Base-by-base conservation (phyloP, 1,284 basidiomycete genomes). In the Leccinum fuscescens region DNA sequence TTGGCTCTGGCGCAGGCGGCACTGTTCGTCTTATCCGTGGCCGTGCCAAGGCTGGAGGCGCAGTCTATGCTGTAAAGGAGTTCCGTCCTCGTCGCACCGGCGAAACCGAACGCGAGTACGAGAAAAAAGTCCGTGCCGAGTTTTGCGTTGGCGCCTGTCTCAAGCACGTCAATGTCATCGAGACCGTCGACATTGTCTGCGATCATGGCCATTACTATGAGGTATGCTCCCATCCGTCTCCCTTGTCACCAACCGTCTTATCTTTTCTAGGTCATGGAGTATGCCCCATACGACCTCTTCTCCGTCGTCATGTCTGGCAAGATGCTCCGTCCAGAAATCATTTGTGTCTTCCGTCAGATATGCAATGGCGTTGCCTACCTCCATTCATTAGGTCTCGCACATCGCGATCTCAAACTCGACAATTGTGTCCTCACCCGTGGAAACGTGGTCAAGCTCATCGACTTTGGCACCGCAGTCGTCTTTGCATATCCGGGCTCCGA, bases 281-380 rank as follows among this genome's bases (percentile, higher is more conserved):
- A 98, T 71, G 97, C 97, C 1, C 96, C 97, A 14, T 97, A 90
- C 74, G 97, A 99, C 78, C 86, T 99, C 56, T 99, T 99, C 80
- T 94, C 91, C 60, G 95, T 99, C 70, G 97, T 99, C 80, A 99
- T 99, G 97, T 96, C 96, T 33, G 93, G 94, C 65, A 96, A 94
- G 79, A 99, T 99, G 97, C 87, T 90, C 61, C 89, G 96, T 29
- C 94, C 95, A 56, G 96, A 99, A 77, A 96, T 98, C 64, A 98
- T 98, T 80, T 99, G 97, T 73, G 94, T 99, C 65, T 99, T 98
- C 79, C 92, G 94, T 59, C 97, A 99, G 78, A 98, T 99, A 66
- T 93, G 96, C 74, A 93, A 96, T 70, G 97, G 97, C 59, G 96
- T 99, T 67, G 92, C 97, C 76, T 99, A 99, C 74, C 87, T 99